Evolutionary conservation across 345 rosid genomes (phyloP).

Genomic region (Diplotaxis tenuifolia): DNA sequence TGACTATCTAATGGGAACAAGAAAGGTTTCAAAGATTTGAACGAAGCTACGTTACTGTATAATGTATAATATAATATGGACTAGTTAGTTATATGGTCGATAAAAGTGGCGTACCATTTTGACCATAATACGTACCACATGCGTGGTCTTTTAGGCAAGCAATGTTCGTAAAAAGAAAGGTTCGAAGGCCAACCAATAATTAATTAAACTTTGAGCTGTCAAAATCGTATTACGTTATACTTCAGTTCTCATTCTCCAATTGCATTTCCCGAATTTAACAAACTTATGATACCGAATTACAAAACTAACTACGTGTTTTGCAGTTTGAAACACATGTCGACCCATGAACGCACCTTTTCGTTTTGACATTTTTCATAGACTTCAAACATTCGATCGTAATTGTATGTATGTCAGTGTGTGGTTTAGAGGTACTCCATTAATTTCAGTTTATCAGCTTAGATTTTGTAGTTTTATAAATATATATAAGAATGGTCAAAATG

Average conservation of each 20-base stretch:
- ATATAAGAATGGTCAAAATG: not conserved
- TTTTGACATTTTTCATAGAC: not conserved
- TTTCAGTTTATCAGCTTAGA: not conserved
- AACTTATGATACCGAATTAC: conserved; percentile 12
- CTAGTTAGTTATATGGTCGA: conserved; percentile 4
- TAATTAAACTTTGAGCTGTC: conserved; percentile 8
- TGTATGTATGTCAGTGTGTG: not conserved
- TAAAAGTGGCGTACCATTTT: conserved; percentile 9
- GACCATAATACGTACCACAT: conserved; percentile 4
- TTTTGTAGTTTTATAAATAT: not conserved
- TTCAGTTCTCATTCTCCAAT: conserved; percentile 14
- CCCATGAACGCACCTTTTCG: not conserved
- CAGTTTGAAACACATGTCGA: conserved; percentile 25
- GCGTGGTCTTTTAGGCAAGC: conserved; percentile 16
- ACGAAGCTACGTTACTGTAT: conserved; percentile 3
- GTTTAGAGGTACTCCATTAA: not conserved
- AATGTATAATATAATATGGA: not conserved
- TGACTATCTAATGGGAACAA: not conserved
- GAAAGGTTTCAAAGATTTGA: not conserved
- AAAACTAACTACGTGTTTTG: conserved; percentile 24
- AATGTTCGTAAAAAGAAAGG: conserved; percentile 12
- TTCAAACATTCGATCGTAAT: not conserved
- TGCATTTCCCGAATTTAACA: conserved; percentile 29
- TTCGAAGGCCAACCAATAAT: conserved; percentile 7
- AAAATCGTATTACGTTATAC: not conserved